phyloP scores from a whole-genome alignment of 2,329 filamentous ascomycete species.

The Pyrenophora teres region DNA sequence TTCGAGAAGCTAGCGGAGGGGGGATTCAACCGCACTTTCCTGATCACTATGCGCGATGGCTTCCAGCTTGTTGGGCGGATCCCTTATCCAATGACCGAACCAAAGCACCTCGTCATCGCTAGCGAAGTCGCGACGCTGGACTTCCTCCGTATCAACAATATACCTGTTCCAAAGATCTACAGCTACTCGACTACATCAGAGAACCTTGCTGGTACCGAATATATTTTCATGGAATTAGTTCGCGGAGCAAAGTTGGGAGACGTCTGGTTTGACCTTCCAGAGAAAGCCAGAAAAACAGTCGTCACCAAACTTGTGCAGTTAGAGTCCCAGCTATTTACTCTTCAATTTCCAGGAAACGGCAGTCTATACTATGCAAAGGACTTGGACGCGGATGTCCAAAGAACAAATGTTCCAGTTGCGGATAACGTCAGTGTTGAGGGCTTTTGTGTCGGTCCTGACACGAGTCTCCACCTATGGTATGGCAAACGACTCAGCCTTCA shows the following conservation, averaged over 20 bases:
- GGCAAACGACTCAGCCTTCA: slow-evolving; percentile 31
- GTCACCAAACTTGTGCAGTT: slow-evolving; percentile 35
- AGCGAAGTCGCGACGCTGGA: slow-evolving; percentile 49
- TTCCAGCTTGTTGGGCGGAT: slow-evolving; percentile 32
- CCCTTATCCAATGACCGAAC: slow-evolving; percentile 30
- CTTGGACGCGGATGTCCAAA: slow-evolving; percentile 1
- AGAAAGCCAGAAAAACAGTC: slow-evolving; percentile 28
- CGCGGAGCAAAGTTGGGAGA: slow-evolving; percentile 41
- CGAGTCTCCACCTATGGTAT: slow-evolving; percentile 36
- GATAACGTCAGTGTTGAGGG: slow-evolving; percentile 7
- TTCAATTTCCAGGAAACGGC: slow-evolving; percentile 39
- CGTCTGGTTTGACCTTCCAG: slow-evolving; percentile 37
- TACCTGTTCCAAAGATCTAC: slow-evolving; percentile 47
- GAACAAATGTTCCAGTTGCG: slow-evolving; percentile 19
- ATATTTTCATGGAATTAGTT: slow-evolving; percentile 48
- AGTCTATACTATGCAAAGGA: slow-evolving; percentile 39
- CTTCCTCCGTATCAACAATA: slow-evolving; percentile 35
- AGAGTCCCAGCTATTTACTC: slow-evolving; percentile 31
- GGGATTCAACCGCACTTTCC: slow-evolving; percentile 33
- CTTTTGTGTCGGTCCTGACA: slow-evolving; percentile 41
- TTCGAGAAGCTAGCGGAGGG: slow-evolving; percentile 32
- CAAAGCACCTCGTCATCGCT: slow-evolving; percentile 35
- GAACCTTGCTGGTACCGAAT: slow-evolving; percentile 49
- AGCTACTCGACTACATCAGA: slow-evolving; percentile 40
- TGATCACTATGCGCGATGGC: slow-evolving; percentile 32